Evolutionary conservation across 2,329 filamentous ascomycete species (phyloP).

Genomic region (Cladorrhinum sp.): DNA sequence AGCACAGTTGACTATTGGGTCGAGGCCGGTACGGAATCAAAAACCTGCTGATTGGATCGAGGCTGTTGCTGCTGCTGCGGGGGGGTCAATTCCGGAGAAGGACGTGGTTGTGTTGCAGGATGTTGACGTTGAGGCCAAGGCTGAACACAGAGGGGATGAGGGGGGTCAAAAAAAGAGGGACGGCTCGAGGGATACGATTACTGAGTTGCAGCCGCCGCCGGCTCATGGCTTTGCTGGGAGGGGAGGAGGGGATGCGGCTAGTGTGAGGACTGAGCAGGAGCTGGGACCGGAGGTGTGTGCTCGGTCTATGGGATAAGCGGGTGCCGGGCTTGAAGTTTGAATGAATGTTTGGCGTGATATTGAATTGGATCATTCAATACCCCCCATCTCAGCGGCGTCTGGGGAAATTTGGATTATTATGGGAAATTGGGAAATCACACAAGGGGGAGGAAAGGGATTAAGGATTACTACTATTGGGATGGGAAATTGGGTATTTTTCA

Average conservation of each 20-base stretch:
- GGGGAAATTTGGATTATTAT: too few species aligned
- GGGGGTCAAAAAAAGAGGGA: background rate
- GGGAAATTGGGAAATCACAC: too few species aligned
- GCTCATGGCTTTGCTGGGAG: too few species aligned
- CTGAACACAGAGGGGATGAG: background rate
- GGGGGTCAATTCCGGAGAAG: background rate
- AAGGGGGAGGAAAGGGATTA: too few species aligned
- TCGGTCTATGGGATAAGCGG: background rate
- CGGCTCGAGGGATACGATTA: background rate
- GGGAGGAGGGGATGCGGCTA: background rate
- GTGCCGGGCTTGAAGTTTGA: too few species aligned
- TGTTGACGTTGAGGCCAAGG: background rate
- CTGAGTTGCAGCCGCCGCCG: background rate
- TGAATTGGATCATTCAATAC: too few species aligned
- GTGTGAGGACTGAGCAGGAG: background rate
- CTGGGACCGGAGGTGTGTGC: background rate
- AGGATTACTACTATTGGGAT: too few species aligned
- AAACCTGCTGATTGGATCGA: conserved; percentile 3
- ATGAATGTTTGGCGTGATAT: too few species aligned
- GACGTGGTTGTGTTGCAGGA: background rate
- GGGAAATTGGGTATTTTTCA: too few species aligned
- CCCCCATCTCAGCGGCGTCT: too few species aligned
- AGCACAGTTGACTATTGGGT: conserved; percentile 22
- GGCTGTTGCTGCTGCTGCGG: background rate
- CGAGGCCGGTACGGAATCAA: conserved; percentile 11